These are phyloP conservation scores for Nemania serpens DNA, from an alignment of 2,329 filamentous ascomycete genomes.

Conservation along the genomic window DNA sequence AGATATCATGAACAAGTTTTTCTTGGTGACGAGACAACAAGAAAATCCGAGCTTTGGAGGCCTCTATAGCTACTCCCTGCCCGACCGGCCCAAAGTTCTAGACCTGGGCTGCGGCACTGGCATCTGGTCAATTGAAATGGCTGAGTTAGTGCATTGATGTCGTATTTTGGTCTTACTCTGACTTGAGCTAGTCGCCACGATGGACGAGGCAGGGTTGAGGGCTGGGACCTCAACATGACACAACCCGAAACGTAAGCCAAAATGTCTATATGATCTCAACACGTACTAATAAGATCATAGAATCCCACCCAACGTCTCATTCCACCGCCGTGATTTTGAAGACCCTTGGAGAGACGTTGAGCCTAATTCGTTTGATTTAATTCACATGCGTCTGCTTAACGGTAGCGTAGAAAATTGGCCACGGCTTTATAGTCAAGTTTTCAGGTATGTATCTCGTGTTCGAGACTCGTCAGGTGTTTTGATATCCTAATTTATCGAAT, in stretches of 20 bases:
- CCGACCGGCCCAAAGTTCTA: slow-evolving; percentile 52
- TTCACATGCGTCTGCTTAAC: slow-evolving; percentile 79
- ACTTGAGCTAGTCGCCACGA: slow-evolving; percentile 31
- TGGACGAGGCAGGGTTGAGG: slow-evolving; percentile 39
- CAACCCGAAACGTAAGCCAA: slow-evolving; percentile 44
- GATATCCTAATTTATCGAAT: slow-evolving; percentile 9
- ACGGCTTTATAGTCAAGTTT: slow-evolving; percentile 72
- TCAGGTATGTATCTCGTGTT: slow-evolving; percentile 54
- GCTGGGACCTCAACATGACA: slow-evolving; percentile 46
- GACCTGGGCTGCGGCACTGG: slow-evolving; percentile 85
- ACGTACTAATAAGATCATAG: slow-evolving; percentile 48
- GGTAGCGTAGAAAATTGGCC: slow-evolving; percentile 81
- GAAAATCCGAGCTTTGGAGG: slow-evolving; percentile 28
- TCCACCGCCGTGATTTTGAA: slow-evolving; percentile 78
- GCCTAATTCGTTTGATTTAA: slow-evolving; percentile 73
- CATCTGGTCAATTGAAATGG: slow-evolving; percentile 89
- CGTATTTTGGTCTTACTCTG: slow-evolving; percentile 7
- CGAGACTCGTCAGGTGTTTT: not conserved
- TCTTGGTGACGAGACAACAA: slow-evolving; percentile 65
- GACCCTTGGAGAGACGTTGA: slow-evolving; percentile 64
- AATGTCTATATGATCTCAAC: not conserved
- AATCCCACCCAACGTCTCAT: slow-evolving; percentile 71
- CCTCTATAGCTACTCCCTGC: slow-evolving; percentile 44
- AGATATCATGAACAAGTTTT: slow-evolving; percentile 82
- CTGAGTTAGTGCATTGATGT: slow-evolving; percentile 60